phyloP scores from a whole-genome alignment of 75 land plant species.

The Azolla pinnata region DNA sequence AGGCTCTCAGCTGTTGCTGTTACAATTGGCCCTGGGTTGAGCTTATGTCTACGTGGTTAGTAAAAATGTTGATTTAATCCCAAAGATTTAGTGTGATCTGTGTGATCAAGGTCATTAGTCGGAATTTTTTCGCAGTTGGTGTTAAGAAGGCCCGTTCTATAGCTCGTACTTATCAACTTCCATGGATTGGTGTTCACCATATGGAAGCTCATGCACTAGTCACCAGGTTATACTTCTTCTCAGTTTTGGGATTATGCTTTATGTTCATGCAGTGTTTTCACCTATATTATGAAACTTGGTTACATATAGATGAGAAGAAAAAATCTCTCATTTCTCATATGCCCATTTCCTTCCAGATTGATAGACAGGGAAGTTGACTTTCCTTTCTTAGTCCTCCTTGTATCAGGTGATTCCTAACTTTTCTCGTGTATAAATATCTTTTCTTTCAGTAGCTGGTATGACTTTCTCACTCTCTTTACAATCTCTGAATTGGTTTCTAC shows the following conservation, averaged over 20 bases:
- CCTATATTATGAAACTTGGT: too few species aligned
- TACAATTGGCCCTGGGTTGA: slow-evolving; percentile 95
- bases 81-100: too few species aligned
- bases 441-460: too few species aligned
- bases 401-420: slow-evolving; percentile 56
- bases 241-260: not conserved
- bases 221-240: slow-evolving; percentile 49
- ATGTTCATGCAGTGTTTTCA: not conserved
- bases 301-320: too few species aligned
- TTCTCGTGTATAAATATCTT: too few species aligned
- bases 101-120: too few species aligned
- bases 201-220: slow-evolving; percentile 99
- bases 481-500: too few species aligned
- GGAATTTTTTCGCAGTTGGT: slow-evolving; percentile 84
- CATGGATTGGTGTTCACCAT: slow-evolving; percentile 85
- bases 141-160: slow-evolving; percentile 79
- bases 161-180: slow-evolving; percentile 56
- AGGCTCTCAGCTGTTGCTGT: slow-evolving; percentile 93
- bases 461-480: not conserved
- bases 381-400: slow-evolving; percentile 87
- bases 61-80: too few species aligned
- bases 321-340: too few species aligned
- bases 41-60: slow-evolving; percentile 79
- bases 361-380: slow-evolving; percentile 56
- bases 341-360: too few species aligned